These are phyloP conservation scores for Royoungia palumana DNA, from an alignment of 768 basidiomycete species.

Conservation along the genomic window DNA sequence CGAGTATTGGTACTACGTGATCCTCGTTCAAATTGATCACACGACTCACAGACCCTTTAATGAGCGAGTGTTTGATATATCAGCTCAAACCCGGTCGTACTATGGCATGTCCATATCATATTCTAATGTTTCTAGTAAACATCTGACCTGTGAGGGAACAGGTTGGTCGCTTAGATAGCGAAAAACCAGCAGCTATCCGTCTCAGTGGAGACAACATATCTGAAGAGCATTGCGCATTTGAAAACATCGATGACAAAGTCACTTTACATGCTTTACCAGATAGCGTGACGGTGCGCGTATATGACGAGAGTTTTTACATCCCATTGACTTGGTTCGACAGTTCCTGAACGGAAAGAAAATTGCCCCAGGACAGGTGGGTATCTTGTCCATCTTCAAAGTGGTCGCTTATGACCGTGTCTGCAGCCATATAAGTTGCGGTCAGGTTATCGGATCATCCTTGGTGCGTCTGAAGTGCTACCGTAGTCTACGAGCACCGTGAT, in stretches of 20 bases:
- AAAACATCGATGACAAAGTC: conserved; percentile 83
- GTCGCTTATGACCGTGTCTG: conserved; percentile 12
- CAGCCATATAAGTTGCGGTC: conserved; percentile 83
- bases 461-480: conserved; percentile 37
- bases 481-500: neutral
- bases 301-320: neutral
- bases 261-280: conserved; percentile 74
- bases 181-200: conserved; percentile 80
- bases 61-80: conserved; percentile 94
- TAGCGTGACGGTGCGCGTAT: conserved; percentile 70
- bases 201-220: conserved; percentile 90
- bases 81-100: conserved; percentile 87
- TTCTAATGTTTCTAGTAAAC: conserved; percentile 1
- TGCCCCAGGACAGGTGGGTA: conserved; percentile 64
- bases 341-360: conserved; percentile 95
- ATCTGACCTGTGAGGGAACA: conserved; percentile 32
- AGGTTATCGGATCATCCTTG: conserved; percentile 95
- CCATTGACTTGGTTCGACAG: conserved; percentile 37
- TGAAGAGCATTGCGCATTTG: conserved; percentile 90
- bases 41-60: conserved; percentile 70
- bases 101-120: conserved; percentile 44
- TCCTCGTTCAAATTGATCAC: conserved; percentile 5
- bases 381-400: neutral
- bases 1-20: conserved; percentile 26
- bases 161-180: conserved; percentile 87